Percentiles rank a stretch among this genome's conserved stretches.
Evolutionary conservation across 2,329 filamentous ascomycete genomes (phyloP).

Genomic region (Fusarium protoensiforme): DNA sequence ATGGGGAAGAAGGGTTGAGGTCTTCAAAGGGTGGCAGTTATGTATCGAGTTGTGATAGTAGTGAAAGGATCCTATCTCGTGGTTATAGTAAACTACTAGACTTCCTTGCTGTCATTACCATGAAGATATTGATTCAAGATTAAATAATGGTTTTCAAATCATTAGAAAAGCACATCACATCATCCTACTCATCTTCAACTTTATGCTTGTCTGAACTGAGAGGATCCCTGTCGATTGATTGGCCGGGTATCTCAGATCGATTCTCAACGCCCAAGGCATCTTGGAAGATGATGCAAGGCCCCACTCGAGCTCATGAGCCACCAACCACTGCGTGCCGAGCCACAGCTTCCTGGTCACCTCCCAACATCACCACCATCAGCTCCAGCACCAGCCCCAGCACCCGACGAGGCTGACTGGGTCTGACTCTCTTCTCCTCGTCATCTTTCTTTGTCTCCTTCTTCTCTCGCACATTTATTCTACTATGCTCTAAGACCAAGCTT

Average conservation of each 20-base stretch:
- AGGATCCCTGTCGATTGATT: conserved; percentile 9
- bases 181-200: neutral
- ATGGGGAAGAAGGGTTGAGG: conserved; percentile 34
- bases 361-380: conserved; percentile 22
- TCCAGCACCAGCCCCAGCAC: neutral
- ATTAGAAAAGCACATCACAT: neutral
- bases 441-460: neutral
- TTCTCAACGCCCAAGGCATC: conserved; percentile 5
- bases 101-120: neutral
- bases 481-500: conserved; percentile 18
- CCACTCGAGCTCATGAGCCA: conserved; percentile 26
- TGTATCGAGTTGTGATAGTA: neutral
- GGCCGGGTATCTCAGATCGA: neutral
- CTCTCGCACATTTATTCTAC: neutral
- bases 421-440: neutral
- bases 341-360: neutral
- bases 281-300: conserved; percentile 30
- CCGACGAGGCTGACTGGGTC: conserved; percentile 8
- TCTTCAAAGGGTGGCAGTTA: neutral
- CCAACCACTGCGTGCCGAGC: conserved; percentile 14
- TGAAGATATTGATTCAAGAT: neutral
- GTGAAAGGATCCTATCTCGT: neutral
- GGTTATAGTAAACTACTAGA: neutral
- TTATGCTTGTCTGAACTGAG: neutral
- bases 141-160: neutral